Evolutionary conservation across 495 filamentous ascomycete species (phyloP).

Genomic region (Neurospora sp.): DNA sequence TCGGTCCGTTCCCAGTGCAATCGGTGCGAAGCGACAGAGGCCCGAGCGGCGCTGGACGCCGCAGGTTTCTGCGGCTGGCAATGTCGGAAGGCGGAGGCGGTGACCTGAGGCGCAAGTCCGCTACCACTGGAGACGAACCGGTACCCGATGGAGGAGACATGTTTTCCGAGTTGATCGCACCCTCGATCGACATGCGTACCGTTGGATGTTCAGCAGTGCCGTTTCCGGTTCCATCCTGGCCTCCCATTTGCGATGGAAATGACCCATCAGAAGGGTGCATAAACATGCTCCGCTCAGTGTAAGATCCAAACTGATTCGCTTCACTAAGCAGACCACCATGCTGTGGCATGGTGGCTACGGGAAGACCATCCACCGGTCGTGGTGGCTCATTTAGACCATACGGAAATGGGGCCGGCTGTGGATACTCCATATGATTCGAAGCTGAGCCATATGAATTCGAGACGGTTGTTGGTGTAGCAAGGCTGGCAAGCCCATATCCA

Average conservation of each 20-base stretch:
- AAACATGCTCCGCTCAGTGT: constrained; percentile 16
- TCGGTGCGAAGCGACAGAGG: constrained; percentile 24
- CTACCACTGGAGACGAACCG: constrained; percentile 12
- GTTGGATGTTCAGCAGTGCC: constrained; percentile 2
- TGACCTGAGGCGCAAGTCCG: constrained; percentile 29
- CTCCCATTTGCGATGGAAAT: constrained; percentile 17
- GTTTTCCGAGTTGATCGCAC: constrained; percentile 11
- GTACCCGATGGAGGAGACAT: constrained; percentile 21
- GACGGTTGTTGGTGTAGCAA: not conserved
- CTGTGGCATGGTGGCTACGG: not conserved
- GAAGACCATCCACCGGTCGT: not conserved
- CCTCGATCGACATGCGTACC: constrained; percentile 11
- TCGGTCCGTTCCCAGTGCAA: constrained; percentile 24
- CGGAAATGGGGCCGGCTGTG: constrained; percentile 7
- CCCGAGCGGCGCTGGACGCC: constrained; percentile 32
- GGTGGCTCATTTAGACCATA: constrained; percentile 3
- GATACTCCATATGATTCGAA: constrained; percentile 9
- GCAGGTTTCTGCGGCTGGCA: constrained; percentile 36
- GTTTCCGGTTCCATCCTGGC: not conserved
- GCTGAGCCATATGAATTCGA: constrained; percentile 3
- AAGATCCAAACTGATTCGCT: constrained; percentile 5
- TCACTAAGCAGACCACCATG: constrained; percentile 9
- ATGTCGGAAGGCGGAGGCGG: constrained; percentile 39
- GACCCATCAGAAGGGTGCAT: constrained; percentile 6
- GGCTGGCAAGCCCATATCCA: not conserved